phyloP scores from a whole-genome alignment of 352 stramenopile genomes.

The Phytophthora citricola region DNA sequence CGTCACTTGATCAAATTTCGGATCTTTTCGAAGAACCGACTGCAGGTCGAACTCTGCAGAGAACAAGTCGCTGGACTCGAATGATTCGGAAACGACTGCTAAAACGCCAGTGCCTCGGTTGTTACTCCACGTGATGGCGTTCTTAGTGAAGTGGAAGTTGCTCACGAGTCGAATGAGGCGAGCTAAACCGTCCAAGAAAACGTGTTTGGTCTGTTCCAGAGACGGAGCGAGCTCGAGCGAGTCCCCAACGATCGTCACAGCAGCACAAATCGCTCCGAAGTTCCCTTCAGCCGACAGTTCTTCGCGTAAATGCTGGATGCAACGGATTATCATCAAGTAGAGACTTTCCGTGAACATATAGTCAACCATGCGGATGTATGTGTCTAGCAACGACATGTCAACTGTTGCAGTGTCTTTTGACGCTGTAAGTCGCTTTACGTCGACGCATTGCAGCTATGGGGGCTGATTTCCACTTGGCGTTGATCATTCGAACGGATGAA shows the following conservation, averaged over 20 bases:
- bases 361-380: constrained; percentile 65
- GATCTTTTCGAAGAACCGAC: constrained; percentile 50
- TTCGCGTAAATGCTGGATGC: constrained; percentile 38
- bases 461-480: constrained; percentile 69
- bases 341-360: constrained; percentile 79
- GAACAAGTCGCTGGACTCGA: constrained; percentile 31
- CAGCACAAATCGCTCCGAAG: constrained; percentile 51
- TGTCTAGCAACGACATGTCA: constrained; percentile 56
- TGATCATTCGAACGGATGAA: constrained; percentile 48
- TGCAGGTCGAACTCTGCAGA: constrained; percentile 54
- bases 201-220: constrained; percentile 52
- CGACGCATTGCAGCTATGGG: constrained; percentile 55
- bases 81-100: constrained; percentile 37
- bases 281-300: constrained; percentile 52
- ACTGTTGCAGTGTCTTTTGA: constrained; percentile 51
- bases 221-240: constrained; percentile 53
- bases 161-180: constrained; percentile 59
- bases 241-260: constrained; percentile 53
- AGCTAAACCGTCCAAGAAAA: constrained; percentile 60
- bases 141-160: constrained; percentile 75
- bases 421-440: constrained; percentile 39
- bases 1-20: constrained; percentile 48
- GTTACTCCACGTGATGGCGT: constrained; percentile 60
- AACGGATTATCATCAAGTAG: constrained; percentile 68
- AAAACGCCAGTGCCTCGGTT: constrained; percentile 54